Conservation (phyloP, 805 yeast genomes). For the Lipomyces japonicus region DNA sequence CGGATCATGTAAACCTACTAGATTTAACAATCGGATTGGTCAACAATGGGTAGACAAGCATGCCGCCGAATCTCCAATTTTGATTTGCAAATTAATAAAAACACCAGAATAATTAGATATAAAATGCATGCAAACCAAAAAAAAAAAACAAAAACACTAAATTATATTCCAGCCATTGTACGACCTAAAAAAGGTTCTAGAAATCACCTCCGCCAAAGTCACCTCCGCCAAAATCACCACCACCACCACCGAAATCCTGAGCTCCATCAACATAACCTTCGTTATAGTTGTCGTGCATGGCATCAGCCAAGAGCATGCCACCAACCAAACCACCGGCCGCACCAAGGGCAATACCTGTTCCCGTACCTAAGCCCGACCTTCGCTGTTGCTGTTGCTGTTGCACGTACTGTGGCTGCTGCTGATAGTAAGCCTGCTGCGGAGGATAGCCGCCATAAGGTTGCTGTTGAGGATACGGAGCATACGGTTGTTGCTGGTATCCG, state of each 20-base stretch:
- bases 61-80: not conserved
- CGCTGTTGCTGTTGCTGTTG: slow-evolving; percentile 36
- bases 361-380: slow-evolving; percentile 41
- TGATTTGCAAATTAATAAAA: not conserved
- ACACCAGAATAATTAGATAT: not conserved
- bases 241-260: slow-evolving; percentile 33
- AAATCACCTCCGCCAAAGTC: slow-evolving; percentile 33
- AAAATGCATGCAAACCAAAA: not conserved
- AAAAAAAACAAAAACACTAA: not conserved
- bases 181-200: not conserved
- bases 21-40: not conserved
- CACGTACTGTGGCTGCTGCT: slow-evolving; percentile 37
- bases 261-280: slow-evolving; percentile 38
- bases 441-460: slow-evolving; percentile 31
- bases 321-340: slow-evolving; percentile 62
- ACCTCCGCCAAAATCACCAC: slow-evolving; percentile 37
- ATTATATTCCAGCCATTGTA: not conserved
- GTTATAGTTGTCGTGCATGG: slow-evolving; percentile 38
- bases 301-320: slow-evolving; percentile 51
- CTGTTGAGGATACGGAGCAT: slow-evolving; percentile 15
- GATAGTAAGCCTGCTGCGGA: slow-evolving; percentile 38
- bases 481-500: slow-evolving; percentile 12
- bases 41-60: too few relatives aligned
- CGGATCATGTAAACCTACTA: too few relatives aligned
- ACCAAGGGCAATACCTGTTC: slow-evolving; percentile 45